Percentiles rank a stretch among this genome's conserved stretches.
These are phyloP conservation scores for Aspergillus pseudotamarii DNA, from an alignment of 2,329 filamentous ascomycete species.

Conservation along the genomic window DNA sequence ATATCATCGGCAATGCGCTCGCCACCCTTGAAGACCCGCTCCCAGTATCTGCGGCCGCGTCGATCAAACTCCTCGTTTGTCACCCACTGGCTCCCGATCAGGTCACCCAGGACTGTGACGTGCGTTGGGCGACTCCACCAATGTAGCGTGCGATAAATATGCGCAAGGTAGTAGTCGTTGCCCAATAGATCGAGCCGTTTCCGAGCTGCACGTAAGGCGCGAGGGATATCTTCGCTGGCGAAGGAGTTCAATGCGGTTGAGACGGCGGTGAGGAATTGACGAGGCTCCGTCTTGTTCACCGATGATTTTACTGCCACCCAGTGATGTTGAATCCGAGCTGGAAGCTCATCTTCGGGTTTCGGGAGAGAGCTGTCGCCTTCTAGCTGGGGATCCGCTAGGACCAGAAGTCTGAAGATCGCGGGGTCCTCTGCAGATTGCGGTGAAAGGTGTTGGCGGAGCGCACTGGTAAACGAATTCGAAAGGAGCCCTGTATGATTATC, in stretches of 20 bases:
- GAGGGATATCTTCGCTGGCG: slow-evolving; percentile 68
- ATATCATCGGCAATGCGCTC: slow-evolving; percentile 60
- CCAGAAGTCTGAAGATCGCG: slow-evolving; percentile 83
- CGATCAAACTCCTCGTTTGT: slow-evolving; percentile 78
- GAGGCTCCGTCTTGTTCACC: slow-evolving; percentile 17
- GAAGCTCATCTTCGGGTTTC: slow-evolving; percentile 47
- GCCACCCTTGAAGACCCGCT: slow-evolving; percentile 71
- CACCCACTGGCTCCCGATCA: slow-evolving; percentile 96
- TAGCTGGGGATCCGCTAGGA: slow-evolving; percentile 88
- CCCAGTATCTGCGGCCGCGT: slow-evolving; percentile 77
- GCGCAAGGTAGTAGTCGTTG: slow-evolving; percentile 92
- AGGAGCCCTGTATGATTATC: slow-evolving; percentile 8
- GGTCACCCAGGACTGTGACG: slow-evolving; percentile 83
- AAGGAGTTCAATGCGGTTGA: slow-evolving; percentile 38
- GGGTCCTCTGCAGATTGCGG: slow-evolving; percentile 21
- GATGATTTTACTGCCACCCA: slow-evolving; percentile 29
- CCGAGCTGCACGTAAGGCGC: slow-evolving; percentile 65
- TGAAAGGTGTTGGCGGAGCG: slow-evolving; percentile 41
- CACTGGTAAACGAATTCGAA: slow-evolving; percentile 34
- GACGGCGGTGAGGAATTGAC: slow-evolving; percentile 27
- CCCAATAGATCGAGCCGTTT: slow-evolving; percentile 88
- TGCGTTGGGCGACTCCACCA: slow-evolving; percentile 90
- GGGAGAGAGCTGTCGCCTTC: slow-evolving; percentile 88
- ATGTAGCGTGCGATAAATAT: slow-evolving; percentile 80
- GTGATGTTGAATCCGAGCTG: slow-evolving; percentile 45